Base-by-base conservation (phyloP, 1,284 basidiomycete genomes). In the Apiotrichum gamsii region DNA sequence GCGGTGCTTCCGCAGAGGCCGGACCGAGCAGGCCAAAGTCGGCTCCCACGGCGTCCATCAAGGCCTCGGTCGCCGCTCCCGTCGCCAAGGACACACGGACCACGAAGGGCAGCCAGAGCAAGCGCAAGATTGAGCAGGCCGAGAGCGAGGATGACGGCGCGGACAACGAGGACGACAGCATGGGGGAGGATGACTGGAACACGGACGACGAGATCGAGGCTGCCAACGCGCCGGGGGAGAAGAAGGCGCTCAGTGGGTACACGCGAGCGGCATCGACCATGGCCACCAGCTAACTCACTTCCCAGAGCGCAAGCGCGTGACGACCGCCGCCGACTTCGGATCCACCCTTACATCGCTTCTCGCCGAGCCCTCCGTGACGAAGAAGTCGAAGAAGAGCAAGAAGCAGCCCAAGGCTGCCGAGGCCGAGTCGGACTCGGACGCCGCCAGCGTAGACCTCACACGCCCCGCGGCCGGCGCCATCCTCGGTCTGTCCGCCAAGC, bases 251-350 rank as follows among this genome's bases (percentile, higher is more conserved):
- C 24, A 54, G 55, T 52, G 43, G 37, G 47, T 43, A 3, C 8
- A 11, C 25, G n/a, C 15, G n/a, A 25, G 29, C 30, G 15, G n/a
- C 38, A n/a, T 15, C 8, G 5, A 4, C 16, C 4, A 14, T 15
- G 15, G 16, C 5, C 25, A 10, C 18, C 8, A 23, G 23, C 43
- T 43, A 19, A 46, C 51, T n/a, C 5, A 3, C 52, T 68, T 25
- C 3, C 5, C 54, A 71, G 69, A 73, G 49, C 56, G 67, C 43
- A 73, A 73, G 57, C 53, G 61, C 31, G 52, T 64, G 13, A 49
- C 65, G 2, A 73, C 70, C 4, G 67, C 68, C 8, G 60, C 65
- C 9, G 59, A 59, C 31, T 73, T 73, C 57, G 71, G 69, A 19
- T 52, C 58, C 6, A 70, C 70, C 5, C 60, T 73, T 5, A 63